A percentile compares a stretch with the other conserved stretches of the same genome.
These are phyloP conservation scores for Rhizopogon vulgaris DNA, from an alignment of 768 basidiomycete genomes.

Conservation along the genomic window DNA sequence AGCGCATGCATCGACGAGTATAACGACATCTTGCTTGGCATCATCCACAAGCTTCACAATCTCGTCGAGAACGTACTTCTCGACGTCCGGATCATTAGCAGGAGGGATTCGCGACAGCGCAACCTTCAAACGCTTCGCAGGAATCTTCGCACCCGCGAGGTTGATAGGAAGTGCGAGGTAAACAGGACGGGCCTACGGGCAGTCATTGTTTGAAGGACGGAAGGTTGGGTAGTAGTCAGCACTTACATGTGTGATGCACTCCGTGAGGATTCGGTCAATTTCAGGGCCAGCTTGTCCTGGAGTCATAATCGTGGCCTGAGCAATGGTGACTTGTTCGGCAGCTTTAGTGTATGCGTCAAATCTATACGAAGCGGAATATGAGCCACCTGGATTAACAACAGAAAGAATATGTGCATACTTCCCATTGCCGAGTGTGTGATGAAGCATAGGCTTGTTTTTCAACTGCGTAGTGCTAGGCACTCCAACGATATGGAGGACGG, in stretches of 20 bases:
- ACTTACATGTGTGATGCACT: conserved; percentile 51
- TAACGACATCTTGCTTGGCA: conserved; percentile 55
- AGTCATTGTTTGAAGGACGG: background rate
- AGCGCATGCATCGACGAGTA: conserved; percentile 80
- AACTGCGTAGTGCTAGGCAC: conserved; percentile 72
- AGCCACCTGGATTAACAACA: background rate
- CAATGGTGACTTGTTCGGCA: conserved; percentile 65
- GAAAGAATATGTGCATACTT: conserved; percentile 30
- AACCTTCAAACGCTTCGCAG: conserved; percentile 53
- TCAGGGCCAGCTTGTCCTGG: conserved; percentile 52
- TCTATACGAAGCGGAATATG: conserved; percentile 26
- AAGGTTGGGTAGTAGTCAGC: background rate
- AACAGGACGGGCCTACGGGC: conserved; percentile 66
- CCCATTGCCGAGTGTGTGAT: conserved; percentile 86
- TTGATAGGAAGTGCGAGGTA: conserved; percentile 87
- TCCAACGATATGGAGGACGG: conserved; percentile 84
- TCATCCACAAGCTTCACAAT: conserved; percentile 60
- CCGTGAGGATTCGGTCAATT: conserved; percentile 75
- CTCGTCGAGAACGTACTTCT: conserved; percentile 66
- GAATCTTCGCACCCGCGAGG: conserved; percentile 62
- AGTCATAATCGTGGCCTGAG: conserved; percentile 55
- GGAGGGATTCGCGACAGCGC: conserved; percentile 47
- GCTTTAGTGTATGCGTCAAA: conserved; percentile 79
- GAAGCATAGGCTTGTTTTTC: conserved; percentile 65
- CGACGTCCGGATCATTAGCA: conserved; percentile 49